Conservation (phyloP, 2,329 filamentous ascomycete species). For the Sordariomycetes sp. region DNA sequence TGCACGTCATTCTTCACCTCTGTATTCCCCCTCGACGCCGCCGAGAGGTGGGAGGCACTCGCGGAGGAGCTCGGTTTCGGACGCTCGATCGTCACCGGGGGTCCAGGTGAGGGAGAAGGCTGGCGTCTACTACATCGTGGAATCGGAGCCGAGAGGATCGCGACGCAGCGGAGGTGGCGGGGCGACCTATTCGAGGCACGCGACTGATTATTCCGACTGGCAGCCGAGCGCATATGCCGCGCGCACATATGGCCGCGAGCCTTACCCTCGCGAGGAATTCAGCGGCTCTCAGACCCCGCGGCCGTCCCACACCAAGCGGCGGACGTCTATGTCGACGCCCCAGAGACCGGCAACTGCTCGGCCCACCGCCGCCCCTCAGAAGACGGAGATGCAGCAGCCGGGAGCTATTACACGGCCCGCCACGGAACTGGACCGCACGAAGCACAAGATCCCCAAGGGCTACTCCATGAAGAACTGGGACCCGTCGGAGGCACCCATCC, state of each 20-base stretch:
- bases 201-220: slow-evolving; percentile 49
- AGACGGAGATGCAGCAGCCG: slow-evolving; percentile 14
- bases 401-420: slow-evolving; percentile 22
- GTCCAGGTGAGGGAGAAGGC: background rate
- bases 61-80: background rate
- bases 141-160: slow-evolving; percentile 19
- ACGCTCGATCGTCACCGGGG: background rate
- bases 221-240: slow-evolving; percentile 33
- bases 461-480: slow-evolving; percentile 99
- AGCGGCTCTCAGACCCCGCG: slow-evolving; percentile 28
- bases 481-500: slow-evolving; percentile 83
- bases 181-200: slow-evolving; percentile 27
- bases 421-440: slow-evolving; percentile 48
- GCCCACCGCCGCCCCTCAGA: slow-evolving; percentile 26
- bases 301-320: slow-evolving; percentile 25
- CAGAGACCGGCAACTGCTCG: slow-evolving; percentile 42
- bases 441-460: slow-evolving; percentile 70
- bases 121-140: slow-evolving; percentile 11
- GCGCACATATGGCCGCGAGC: slow-evolving; percentile 15
- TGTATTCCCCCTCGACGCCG: background rate
- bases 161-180: slow-evolving; percentile 32
- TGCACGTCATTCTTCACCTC: slow-evolving; percentile 15
- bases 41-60: background rate
- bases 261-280: slow-evolving; percentile 23
- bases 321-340: slow-evolving; percentile 36